phyloP scores from a whole-genome alignment of 2,329 filamentous ascomycete genomes.

The Ascochyta clinopodiicola region DNA sequence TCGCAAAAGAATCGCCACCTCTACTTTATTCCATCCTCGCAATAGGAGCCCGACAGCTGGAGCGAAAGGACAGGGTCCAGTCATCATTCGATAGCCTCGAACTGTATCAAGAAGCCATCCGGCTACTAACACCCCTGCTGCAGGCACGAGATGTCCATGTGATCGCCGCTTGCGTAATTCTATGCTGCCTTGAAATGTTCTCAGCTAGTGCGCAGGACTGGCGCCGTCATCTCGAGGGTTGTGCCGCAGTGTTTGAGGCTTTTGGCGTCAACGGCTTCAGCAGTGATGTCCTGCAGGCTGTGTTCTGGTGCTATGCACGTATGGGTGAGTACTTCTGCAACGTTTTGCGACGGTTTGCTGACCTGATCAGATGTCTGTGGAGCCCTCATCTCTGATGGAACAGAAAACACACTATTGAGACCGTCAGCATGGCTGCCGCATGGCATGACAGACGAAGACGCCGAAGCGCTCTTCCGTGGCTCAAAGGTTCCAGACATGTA shows the following conservation, averaged over 20 bases:
- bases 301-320: slow-evolving; percentile 63
- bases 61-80: slow-evolving; percentile 52
- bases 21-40: slow-evolving; percentile 59
- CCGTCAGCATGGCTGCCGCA: slow-evolving; percentile 55
- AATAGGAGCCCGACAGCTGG: slow-evolving; percentile 59
- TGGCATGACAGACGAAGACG: slow-evolving; percentile 24
- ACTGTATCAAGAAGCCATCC: slow-evolving; percentile 61
- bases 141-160: slow-evolving; percentile 58
- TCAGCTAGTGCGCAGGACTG: slow-evolving; percentile 52
- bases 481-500: slow-evolving; percentile 54
- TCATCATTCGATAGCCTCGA: slow-evolving; percentile 55
- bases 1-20: slow-evolving; percentile 54
- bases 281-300: slow-evolving; percentile 57
- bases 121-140: slow-evolving; percentile 57
- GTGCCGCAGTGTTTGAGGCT: slow-evolving; percentile 58
- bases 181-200: slow-evolving; percentile 63
- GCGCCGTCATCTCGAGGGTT: slow-evolving; percentile 61
- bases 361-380: slow-evolving; percentile 55
- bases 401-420: slow-evolving; percentile 58
- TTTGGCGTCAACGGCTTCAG: slow-evolving; percentile 60
- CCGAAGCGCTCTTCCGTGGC: slow-evolving; percentile 45
- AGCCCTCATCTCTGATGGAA: slow-evolving; percentile 57
- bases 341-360: neutral
- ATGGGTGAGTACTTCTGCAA: slow-evolving; percentile 49
- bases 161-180: slow-evolving; percentile 60